phyloP scores from a whole-genome alignment of 2,329 filamentous ascomycete species.

The Onygenales sp. region DNA sequence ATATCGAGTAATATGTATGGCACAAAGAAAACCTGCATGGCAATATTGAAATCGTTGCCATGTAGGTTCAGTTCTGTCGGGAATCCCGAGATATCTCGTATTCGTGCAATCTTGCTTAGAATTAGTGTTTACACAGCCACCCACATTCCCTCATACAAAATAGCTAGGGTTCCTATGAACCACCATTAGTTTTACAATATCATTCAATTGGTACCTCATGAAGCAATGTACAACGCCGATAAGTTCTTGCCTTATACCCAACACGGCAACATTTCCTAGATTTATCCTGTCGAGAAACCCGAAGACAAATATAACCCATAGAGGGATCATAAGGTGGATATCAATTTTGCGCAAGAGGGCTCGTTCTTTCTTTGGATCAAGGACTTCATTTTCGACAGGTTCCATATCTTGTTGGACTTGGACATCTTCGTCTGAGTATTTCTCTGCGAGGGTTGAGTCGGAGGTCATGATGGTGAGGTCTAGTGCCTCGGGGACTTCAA shows the following conservation, averaged over 20 bases:
- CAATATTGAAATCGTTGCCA: conserved; percentile 26
- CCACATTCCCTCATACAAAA: too few species aligned
- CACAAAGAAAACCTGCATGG: conserved; percentile 24
- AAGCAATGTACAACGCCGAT: too few species aligned
- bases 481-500: too few species aligned
- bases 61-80: conserved; percentile 12
- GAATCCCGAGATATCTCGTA: too few species aligned
- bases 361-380: not conserved
- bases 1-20: conserved; percentile 20
- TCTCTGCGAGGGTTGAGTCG: too few species aligned
- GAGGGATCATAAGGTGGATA: conserved; percentile 14
- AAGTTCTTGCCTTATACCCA: conserved; percentile 15
- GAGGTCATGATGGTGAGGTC: too few species aligned
- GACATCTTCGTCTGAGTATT: too few species aligned
- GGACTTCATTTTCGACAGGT: not conserved
- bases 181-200: too few species aligned
- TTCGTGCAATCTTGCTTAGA: too few species aligned
- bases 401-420: not conserved
- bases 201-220: too few species aligned
- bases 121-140: too few species aligned
- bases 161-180: too few species aligned
- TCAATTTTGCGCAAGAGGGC: conserved; percentile 15
- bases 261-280: conserved; percentile 15
- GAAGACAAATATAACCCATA: conserved; percentile 15
- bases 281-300: conserved; percentile 17